A percentile compares a stretch with the other conserved stretches of the same genome.
Evolutionary conservation across 2,329 filamentous ascomycete species (phyloP).

Genomic region (Talaromyces sp.): DNA sequence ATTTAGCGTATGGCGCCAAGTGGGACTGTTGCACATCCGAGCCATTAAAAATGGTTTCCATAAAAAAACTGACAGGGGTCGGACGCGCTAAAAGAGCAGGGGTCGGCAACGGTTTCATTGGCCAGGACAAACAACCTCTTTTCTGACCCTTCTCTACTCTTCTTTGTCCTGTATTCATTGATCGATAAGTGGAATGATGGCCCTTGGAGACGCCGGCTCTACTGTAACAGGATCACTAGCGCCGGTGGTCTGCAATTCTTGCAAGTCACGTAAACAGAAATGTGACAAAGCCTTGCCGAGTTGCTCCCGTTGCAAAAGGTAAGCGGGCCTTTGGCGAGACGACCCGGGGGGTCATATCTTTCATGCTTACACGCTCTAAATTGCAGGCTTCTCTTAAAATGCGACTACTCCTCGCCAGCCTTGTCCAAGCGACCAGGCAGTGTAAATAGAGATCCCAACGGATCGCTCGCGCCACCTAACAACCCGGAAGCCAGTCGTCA

Average conservation of each 20-base stretch:
- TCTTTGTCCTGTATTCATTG: neutral
- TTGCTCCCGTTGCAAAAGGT: constrained; percentile 8
- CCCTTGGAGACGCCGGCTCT: neutral
- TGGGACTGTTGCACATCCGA: neutral
- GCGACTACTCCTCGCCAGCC: neutral
- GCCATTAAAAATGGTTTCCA: neutral
- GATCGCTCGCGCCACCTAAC: neutral
- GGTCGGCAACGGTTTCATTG: neutral
- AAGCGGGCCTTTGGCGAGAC: neutral
- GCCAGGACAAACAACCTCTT: neutral
- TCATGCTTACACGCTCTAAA: neutral
- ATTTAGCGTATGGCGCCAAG: neutral
- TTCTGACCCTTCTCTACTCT: neutral
- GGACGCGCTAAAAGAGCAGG: neutral
- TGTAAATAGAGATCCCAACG: neutral
- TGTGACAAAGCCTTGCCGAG: constrained; percentile 4
- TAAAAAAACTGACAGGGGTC: neutral
- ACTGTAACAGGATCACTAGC: neutral
- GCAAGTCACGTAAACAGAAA: constrained; percentile 8
- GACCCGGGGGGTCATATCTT: too few species aligned
- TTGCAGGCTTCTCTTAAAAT: constrained; percentile 6
- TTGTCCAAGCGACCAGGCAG: too few species aligned
- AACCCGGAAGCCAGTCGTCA: neutral
- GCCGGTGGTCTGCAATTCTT: constrained; percentile 1
- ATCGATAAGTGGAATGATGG: neutral